Conservation (phyloP, 495 filamentous ascomycete species). For the Aspergillus conjunctus region DNA sequence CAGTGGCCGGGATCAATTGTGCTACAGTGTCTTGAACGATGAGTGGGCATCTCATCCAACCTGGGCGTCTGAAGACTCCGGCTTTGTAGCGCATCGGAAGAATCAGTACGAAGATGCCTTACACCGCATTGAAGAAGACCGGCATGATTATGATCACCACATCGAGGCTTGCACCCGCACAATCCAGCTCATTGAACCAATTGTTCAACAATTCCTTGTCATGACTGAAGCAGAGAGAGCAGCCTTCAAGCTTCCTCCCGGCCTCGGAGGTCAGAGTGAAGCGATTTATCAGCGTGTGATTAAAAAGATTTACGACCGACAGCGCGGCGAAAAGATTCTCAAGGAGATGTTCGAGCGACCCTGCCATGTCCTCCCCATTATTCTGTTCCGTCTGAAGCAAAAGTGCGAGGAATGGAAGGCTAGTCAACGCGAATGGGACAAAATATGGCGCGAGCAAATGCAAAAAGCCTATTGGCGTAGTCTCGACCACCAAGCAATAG, state of each 20-base stretch:
- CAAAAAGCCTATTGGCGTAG: constrained; percentile 90
- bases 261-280: constrained; percentile 89
- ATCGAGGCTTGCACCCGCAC: constrained; percentile 92
- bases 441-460: constrained; percentile 95
- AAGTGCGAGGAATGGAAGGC: constrained; percentile 97
- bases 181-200: constrained; percentile 92
- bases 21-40: constrained; percentile 88
- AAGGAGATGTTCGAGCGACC: constrained; percentile 80
- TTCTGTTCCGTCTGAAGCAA: constrained; percentile 84
- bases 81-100: constrained; percentile 97
- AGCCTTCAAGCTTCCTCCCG: constrained; percentile 73
- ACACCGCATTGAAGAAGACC: constrained; percentile 95
- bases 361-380: constrained; percentile 78
- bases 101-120: constrained; percentile 90
- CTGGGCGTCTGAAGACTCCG: constrained; percentile 98
- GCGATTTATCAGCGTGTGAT: constrained; percentile 95
- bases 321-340: constrained; percentile 79
- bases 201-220: constrained; percentile 81
- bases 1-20: constrained; percentile 92
- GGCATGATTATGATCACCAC: constrained; percentile 98
- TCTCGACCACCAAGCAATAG: constrained; percentile 92
- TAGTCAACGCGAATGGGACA: constrained; percentile 96
- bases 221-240: constrained; percentile 70
- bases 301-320: constrained; percentile 95
- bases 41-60: constrained; percentile 99